These are phyloP conservation scores for Pyrenophora teres DNA, from an alignment of 2,329 filamentous ascomycete genomes.

Conservation along the genomic window DNA sequence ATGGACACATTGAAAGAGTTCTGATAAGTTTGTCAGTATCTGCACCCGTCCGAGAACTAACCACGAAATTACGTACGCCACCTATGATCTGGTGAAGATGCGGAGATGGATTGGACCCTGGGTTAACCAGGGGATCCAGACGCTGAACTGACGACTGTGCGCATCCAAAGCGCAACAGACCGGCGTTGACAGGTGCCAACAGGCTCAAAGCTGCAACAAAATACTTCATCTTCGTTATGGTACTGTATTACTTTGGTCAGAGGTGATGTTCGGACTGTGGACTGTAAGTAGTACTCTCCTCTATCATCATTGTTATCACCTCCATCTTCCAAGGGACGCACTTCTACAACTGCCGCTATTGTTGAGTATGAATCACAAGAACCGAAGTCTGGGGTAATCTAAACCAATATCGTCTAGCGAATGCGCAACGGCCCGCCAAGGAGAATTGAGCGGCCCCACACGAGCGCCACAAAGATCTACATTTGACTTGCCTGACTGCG, in stretches of 20 bases:
- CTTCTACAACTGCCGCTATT: conserved; percentile 9
- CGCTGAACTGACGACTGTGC: conserved; percentile 34
- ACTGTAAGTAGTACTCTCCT: too few species aligned
- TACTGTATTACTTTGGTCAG: too few species aligned
- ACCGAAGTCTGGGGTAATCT: conserved; percentile 17
- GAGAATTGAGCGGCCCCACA: conserved; percentile 4
- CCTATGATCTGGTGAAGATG: conserved; percentile 51
- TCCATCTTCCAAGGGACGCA: neutral
- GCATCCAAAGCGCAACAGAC: conserved; percentile 35
- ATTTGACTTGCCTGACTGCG: too few species aligned
- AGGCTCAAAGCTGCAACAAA: conserved; percentile 27
- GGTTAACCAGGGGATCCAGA: conserved; percentile 42
- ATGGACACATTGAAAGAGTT: conserved; percentile 56
- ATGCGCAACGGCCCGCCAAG: conserved; percentile 16
- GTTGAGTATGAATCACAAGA: neutral
- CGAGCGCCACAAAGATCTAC: neutral
- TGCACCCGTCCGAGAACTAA: neutral
- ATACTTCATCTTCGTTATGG: conserved; percentile 24
- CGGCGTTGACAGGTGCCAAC: conserved; percentile 23
- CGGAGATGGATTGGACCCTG: conserved; percentile 43
- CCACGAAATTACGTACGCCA: conserved; percentile 31
- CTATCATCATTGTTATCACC: too few species aligned
- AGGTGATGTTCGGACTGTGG: too few species aligned
- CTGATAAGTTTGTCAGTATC: neutral
- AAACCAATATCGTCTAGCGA: conserved; percentile 17